phyloP scores from a whole-genome alignment of 345 rosid species.

The Erodium maritimum region DNA sequence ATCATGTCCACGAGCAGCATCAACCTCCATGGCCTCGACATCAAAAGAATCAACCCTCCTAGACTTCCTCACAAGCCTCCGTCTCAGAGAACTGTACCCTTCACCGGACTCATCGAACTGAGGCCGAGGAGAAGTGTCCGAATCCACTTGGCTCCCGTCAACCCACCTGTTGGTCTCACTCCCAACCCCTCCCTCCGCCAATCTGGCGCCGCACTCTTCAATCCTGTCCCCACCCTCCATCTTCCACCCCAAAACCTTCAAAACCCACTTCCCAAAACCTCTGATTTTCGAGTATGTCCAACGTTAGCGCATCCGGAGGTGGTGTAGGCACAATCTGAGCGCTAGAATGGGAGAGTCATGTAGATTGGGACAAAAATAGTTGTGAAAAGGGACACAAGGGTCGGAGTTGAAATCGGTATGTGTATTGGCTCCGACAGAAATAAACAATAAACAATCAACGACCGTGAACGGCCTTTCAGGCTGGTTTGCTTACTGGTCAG shows the following conservation, averaged over 20 bases:
- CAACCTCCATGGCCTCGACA: constrained; percentile 93
- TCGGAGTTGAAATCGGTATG: background rate
- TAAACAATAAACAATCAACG: no score
- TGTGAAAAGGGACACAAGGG: background rate
- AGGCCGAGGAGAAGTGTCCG: constrained; percentile 39
- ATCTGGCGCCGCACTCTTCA: constrained; percentile 48
- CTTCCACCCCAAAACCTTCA: constrained; percentile 5
- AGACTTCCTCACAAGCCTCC: constrained; percentile 62
- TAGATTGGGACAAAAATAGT: background rate
- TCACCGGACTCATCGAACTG: constrained; percentile 24
- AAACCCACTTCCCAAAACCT: constrained; percentile 9
- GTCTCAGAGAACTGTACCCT: constrained; percentile 52
- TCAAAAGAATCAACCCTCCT: constrained; percentile 75
- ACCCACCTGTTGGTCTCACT: constrained; percentile 85
- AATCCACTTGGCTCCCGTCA: constrained; percentile 76
- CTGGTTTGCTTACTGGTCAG: no score
- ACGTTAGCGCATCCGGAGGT: background rate
- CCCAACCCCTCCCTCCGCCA: constrained; percentile 24
- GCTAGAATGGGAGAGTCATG: background rate
- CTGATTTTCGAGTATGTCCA: background rate
- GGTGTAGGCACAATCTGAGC: background rate
- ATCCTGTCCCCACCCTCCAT: constrained; percentile 68
- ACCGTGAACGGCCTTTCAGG: no score
- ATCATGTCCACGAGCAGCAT: constrained; percentile 41
- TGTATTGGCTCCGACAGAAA: background rate